Base-by-base conservation (phyloP, 2,329 filamentous ascomycete genomes). In the Clarireedia hainanense region DNA sequence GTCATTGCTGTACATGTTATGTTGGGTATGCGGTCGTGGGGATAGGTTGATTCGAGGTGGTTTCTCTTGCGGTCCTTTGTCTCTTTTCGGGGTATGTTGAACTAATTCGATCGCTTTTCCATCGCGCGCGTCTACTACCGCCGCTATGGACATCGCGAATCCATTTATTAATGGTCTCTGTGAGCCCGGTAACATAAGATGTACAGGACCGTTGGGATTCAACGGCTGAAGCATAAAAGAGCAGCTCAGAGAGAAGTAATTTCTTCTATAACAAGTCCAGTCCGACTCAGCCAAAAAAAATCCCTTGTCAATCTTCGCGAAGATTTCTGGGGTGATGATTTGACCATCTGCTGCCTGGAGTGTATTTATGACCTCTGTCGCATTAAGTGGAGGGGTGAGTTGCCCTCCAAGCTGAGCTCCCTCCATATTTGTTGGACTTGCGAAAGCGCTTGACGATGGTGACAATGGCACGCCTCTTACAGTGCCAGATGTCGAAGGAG, bases 191-290 rank as follows among this genome's bases (percentile, higher is more conserved):
- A 67, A 61, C 12, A 67, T 56, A 12, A 70, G 58, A 49, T 67
- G 63, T 23, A 84, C 40, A 73, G 72, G 37, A 67, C 72, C 61
- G 75, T 69, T 65, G 60, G 65, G 63, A 62, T 72, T 52, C 69
- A 68, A 50, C 71, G 73, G 75, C 71, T 79, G 24, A 17, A 89
- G 74, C 7, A 76, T 77, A 67, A 82, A 88, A 2, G 79, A 82
- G 64, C 83, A 85, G 36, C 78, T 80, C 4, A 88, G 78, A 0
- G 83, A 79, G 64, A 89, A 88, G 69, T 89, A 89, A 65, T 89
- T 89, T 52, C 85, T 76, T 43, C 85, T 77, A 66, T 89, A 89
- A 71, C 85, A 88, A 2, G 85, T 89, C 85, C 85, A 89, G 61
- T 85, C 84, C 6, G 76, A 73, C 58, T 88, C 85, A 2, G 73